Percentiles rank a stretch among this genome's conserved stretches.
phyloP scores from a whole-genome alignment of 23 red algal species.

The Porphyridium purpureum region DNA sequence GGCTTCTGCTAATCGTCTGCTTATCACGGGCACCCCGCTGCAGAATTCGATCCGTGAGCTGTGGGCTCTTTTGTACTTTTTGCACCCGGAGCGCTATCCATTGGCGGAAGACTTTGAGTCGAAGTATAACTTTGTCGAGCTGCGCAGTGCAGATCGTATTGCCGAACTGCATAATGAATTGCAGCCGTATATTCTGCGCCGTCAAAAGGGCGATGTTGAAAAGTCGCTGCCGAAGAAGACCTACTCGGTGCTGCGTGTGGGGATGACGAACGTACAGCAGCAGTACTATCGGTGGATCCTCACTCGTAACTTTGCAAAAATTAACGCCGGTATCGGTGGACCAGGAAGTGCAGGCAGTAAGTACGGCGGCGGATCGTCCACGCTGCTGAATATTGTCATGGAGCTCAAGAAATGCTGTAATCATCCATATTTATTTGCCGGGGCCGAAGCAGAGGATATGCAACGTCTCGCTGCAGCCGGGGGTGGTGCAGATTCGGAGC shows the following conservation, averaged over 20 bases:
- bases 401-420: constrained; percentile 96
- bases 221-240: constrained; percentile 91
- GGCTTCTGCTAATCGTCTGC: constrained; percentile 68
- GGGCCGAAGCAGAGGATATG: constrained; percentile 38
- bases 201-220: constrained; percentile 88
- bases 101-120: constrained; percentile 71
- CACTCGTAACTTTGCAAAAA: constrained; percentile 72
- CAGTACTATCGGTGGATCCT: constrained; percentile 86
- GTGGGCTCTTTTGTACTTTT: constrained; percentile 78
- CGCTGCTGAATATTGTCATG: constrained; percentile 61
- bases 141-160: constrained; percentile 58
- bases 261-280: constrained; percentile 63
- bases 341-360: constrained; percentile 14
- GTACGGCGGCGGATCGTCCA: constrained; percentile 32
- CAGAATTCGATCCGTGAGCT: constrained; percentile 91
- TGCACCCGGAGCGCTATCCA: constrained; percentile 41
- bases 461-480: too few species aligned
- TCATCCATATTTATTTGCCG: constrained; percentile 79
- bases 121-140: constrained; percentile 55
- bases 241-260: constrained; percentile 74
- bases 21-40: constrained; percentile 80
- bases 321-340: constrained; percentile 33
- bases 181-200: constrained; percentile 76
- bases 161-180: constrained; percentile 47
- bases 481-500: constrained; percentile 12